Conservation (phyloP, 106 monocot species). For the Acorus calamus region DNA sequence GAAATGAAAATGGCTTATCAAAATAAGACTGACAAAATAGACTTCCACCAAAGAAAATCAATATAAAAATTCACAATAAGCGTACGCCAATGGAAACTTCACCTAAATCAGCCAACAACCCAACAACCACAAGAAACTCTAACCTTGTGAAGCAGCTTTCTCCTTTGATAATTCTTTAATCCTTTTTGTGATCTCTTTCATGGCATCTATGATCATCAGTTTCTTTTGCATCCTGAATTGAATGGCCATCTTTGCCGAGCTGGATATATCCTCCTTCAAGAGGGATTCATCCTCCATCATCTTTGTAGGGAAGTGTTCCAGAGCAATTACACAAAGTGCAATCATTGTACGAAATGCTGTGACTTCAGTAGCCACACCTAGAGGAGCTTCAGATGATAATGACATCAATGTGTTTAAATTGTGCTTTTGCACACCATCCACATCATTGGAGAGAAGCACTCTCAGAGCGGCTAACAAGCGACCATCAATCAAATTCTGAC, state of each 20-base stretch:
- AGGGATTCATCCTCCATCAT: constrained; percentile 85
- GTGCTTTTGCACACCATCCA: constrained; percentile 24
- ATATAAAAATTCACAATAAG: too few species aligned
- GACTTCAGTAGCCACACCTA: constrained; percentile 53
- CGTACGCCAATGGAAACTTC: too few species aligned
- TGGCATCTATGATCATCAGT: constrained; percentile 67
- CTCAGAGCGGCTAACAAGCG: constrained; percentile 78
- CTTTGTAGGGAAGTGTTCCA: constrained; percentile 84
- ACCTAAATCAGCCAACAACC: too few species aligned
- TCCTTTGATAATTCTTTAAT: constrained; percentile 36
- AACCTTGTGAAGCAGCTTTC: constrained; percentile 19
- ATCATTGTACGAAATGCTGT: constrained; percentile 56
- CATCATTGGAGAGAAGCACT: constrained; percentile 42
- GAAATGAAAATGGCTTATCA: too few species aligned
- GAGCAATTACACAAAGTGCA: constrained; percentile 56
- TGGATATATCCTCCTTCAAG: constrained; percentile 33
- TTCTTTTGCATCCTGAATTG: constrained; percentile 90
- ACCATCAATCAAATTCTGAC: constrained; percentile 60
- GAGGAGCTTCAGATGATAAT: constrained; percentile 46
- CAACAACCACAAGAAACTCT: not conserved
- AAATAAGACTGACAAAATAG: too few species aligned
- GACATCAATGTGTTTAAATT: constrained; percentile 44
- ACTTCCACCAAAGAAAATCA: too few species aligned
- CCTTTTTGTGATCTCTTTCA: constrained; percentile 58
- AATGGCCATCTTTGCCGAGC: constrained; percentile 51